Evolutionary conservation across 495 filamentous ascomycete genomes (phyloP).

Genomic region (Ramalina peruviana): DNA sequence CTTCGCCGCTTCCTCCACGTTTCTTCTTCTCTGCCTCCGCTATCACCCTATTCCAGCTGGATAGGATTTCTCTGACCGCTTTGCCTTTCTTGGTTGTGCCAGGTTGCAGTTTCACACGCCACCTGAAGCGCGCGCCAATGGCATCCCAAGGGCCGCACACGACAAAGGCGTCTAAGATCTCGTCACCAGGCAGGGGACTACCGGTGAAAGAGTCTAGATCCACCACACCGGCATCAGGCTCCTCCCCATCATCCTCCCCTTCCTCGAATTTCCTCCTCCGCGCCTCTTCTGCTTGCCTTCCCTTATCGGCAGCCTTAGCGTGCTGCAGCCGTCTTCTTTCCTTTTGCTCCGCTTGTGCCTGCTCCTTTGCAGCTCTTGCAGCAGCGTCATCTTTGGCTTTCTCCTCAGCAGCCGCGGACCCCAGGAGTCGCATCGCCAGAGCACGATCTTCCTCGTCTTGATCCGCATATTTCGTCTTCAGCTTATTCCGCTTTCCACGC

Average conservation of each 20-base stretch:
- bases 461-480: constrained; percentile 78
- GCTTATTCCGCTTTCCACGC: constrained; percentile 72
- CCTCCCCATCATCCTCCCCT: constrained; percentile 40
- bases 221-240: constrained; percentile 28
- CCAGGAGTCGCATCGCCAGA: constrained; percentile 68
- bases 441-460: constrained; percentile 89
- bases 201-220: constrained; percentile 65
- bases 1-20: constrained; percentile 26
- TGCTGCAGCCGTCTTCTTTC: constrained; percentile 69
- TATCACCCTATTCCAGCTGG: constrained; percentile 50
- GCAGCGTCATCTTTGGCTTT: constrained; percentile 36
- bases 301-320: constrained; percentile 47
- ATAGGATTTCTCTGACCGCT: constrained; percentile 76
- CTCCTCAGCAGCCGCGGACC: constrained; percentile 46
- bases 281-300: constrained; percentile 48
- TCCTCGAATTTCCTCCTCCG: constrained; percentile 36
- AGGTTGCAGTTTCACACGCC: constrained; percentile 85
- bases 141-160: constrained; percentile 85
- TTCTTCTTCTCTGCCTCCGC: constrained; percentile 28
- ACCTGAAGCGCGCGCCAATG: constrained; percentile 58
- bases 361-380: constrained; percentile 38
- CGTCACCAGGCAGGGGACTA: constrained; percentile 63
- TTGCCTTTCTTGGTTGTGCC: constrained; percentile 87
- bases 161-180: constrained; percentile 78
- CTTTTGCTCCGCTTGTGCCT: constrained; percentile 48